Percentiles rank a stretch among this genome's conserved stretches.
Evolutionary conservation across 805 yeast species (phyloP).

Genomic region (Cyberlindnera galapagoensis): DNA sequence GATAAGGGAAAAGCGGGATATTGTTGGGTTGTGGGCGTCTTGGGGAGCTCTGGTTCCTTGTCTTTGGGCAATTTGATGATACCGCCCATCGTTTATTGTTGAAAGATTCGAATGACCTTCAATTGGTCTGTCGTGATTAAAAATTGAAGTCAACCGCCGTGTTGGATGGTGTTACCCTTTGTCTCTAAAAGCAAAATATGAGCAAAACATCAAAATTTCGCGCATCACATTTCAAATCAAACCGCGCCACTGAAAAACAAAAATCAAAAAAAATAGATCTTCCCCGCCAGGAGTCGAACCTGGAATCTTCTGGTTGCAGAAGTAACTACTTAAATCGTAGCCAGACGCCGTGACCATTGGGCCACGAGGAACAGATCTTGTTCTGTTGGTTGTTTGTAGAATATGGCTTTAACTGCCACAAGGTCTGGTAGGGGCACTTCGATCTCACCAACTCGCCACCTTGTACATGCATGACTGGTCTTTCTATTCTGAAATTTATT

Average conservation of each 20-base stretch:
- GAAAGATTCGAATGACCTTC: neutral
- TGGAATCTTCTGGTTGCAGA: conserved; percentile 33
- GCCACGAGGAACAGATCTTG: conserved; percentile 55
- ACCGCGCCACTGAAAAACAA: neutral
- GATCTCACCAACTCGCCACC: too few relatives aligned
- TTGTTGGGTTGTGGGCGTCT: conserved; percentile 10
- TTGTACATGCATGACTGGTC: too few relatives aligned
- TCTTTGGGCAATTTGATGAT: conserved; percentile 1
- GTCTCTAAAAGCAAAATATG: neutral
- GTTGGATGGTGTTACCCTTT: neutral
- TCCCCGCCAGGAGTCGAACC: conserved; percentile 32
- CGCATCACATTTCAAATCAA: neutral
- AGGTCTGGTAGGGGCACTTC: too few relatives aligned
- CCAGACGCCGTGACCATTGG: conserved; percentile 75
- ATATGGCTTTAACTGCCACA: too few relatives aligned
- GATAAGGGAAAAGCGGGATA: conserved; percentile 2
- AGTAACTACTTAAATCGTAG: conserved; percentile 45
- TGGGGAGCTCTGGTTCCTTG: conserved; percentile 7
- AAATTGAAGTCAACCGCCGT: too few relatives aligned
- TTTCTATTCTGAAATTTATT: too few relatives aligned
- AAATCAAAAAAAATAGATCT: conserved; percentile 17
- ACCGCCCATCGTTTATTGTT: neutral
- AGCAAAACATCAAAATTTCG: neutral
- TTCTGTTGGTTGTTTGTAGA: too few relatives aligned
- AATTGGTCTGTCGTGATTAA: neutral